Evolutionary conservation across 805 yeast species (phyloP).

Genomic region (Teunomyces barrocoloradensis): DNA sequence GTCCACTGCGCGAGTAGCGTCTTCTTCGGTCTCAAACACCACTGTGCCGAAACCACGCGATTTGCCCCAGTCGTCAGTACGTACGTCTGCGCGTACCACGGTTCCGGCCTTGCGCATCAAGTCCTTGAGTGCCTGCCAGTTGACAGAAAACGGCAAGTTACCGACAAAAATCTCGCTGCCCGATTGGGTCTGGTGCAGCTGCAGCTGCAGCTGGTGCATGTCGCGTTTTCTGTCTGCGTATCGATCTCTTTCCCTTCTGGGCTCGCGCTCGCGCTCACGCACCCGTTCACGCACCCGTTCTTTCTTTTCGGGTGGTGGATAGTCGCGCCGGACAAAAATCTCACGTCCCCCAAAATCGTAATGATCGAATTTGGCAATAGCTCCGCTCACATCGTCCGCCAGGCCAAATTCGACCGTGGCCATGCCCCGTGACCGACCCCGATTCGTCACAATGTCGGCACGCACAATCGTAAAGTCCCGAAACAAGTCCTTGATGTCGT

Average conservation of each 20-base stretch:
- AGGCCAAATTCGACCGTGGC: slow-evolving; percentile 82
- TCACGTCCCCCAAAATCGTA: slow-evolving; percentile 67
- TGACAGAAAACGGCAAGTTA: slow-evolving; percentile 76
- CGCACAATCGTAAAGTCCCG: slow-evolving; percentile 52
- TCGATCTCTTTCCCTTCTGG: slow-evolving; percentile 10
- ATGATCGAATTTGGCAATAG: slow-evolving; percentile 69
- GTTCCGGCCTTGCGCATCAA: slow-evolving; percentile 74
- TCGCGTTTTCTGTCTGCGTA: slow-evolving; percentile 17
- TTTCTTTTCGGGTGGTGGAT: slow-evolving; percentile 66
- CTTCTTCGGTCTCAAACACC: slow-evolving; percentile 60
- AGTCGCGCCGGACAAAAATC: slow-evolving; percentile 86
- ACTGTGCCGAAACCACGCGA: slow-evolving; percentile 89
- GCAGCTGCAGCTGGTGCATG: slow-evolving; percentile 7
- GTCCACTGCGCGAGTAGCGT: slow-evolving; percentile 69
- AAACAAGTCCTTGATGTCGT: slow-evolving; percentile 59
- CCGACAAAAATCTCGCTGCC: slow-evolving; percentile 70
- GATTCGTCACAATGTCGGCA: slow-evolving; percentile 77
- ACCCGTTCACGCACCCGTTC: slow-evolving; percentile 16
- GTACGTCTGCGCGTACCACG: slow-evolving; percentile 80
- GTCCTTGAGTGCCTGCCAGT: slow-evolving; percentile 85
- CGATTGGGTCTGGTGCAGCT: slow-evolving; percentile 20
- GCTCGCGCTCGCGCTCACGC: slow-evolving; percentile 5
- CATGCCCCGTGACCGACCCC: slow-evolving; percentile 85
- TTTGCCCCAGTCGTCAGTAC: slow-evolving; percentile 62
- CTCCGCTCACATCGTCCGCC: slow-evolving; percentile 63